Evolutionary conservation across 2,329 filamentous ascomycete genomes (phyloP), one percentile per base, ranked within the genome.

Genomic region (Passalora sequoiae): DNA sequence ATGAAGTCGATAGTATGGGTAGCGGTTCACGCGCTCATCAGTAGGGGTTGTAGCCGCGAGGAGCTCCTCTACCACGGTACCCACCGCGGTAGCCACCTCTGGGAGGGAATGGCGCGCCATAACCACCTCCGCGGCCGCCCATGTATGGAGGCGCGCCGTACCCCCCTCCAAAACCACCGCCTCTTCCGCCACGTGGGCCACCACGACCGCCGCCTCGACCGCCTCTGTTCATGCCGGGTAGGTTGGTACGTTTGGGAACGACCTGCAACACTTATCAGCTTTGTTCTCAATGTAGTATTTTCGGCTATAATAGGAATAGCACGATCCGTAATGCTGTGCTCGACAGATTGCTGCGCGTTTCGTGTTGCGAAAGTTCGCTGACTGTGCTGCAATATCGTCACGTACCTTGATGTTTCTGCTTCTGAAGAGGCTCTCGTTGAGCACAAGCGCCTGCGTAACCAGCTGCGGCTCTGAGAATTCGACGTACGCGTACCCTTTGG

Each of bases 401-500:
- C 68, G 55, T 63, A 97, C 92, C 80, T 98, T 98, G 66, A 98
- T 80, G 66, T 92, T 94, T 60, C 92, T 81, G 51, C 88, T 89
- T 60, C 92, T 89, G 71, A 98, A 95, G 45, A 94, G 77, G 67
- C 89, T 96, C 70, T 98, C 92, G 66, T 98, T 97, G 45, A 98
- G 75, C 29, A 97, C 89, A 49, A 98, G 77, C 19, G 92, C 92
- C 66, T 94, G 87, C 36, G 87, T 88, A 51, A 98, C 91, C 49
- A 96, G 76, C 68, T 81, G 89, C 37, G 92, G 89, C 70, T 97
- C 92, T 48, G 87, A 84, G 65, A 98, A 98, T 70, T 98, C 92
- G 60, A 98, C 92, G 70, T 98, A 98, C 62, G 92, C 92, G 71
- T 98, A 98, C 54, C 92, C 92, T 75, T 98, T 98, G n/a, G 92